Percentiles rank a stretch among this genome's conserved stretches.
These are phyloP conservation scores for Fusarium proliferatum DNA, from an alignment of 2,329 filamentous ascomycete genomes.

Conservation along the genomic window DNA sequence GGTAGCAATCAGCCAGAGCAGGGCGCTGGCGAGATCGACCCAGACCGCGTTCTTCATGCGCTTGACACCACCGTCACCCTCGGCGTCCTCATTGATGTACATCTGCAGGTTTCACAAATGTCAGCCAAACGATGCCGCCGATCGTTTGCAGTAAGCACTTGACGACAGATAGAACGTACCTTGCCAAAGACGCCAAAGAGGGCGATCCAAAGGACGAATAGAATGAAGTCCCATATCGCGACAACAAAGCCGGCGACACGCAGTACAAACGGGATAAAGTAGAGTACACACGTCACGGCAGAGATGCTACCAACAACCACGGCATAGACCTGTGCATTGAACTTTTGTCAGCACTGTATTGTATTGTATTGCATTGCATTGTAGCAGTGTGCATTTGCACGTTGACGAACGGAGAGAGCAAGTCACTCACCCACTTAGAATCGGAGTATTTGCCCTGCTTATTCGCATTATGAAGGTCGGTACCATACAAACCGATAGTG, in stretches of 20 bases:
- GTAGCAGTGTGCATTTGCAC: not conserved
- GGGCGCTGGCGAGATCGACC: conserved; percentile 79
- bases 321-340: conserved; percentile 70
- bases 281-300: conserved; percentile 72
- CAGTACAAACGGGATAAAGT: conserved; percentile 71
- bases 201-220: conserved; percentile 83
- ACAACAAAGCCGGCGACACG: conserved; percentile 59
- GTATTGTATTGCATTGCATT: not conserved
- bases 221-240: conserved; percentile 76
- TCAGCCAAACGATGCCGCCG: conserved; percentile 25
- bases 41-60: conserved; percentile 91
- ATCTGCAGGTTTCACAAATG: conserved; percentile 53
- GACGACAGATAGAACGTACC: conserved; percentile 48
- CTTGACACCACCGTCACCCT: conserved; percentile 71
- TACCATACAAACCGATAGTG: conserved; percentile 82
- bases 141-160: not conserved
- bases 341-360: conserved; percentile 19
- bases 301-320: conserved; percentile 75
- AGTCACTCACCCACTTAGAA: conserved; percentile 73
- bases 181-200: conserved; percentile 87
- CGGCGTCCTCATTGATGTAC: conserved; percentile 76
- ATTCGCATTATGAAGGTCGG: conserved; percentile 69
- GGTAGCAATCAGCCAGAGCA: conserved; percentile 79
- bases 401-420: not conserved
- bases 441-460: conserved; percentile 64